These are phyloP conservation scores for Xylaria bambusicola DNA, from an alignment of 495 filamentous ascomycete genomes.

Conservation along the genomic window DNA sequence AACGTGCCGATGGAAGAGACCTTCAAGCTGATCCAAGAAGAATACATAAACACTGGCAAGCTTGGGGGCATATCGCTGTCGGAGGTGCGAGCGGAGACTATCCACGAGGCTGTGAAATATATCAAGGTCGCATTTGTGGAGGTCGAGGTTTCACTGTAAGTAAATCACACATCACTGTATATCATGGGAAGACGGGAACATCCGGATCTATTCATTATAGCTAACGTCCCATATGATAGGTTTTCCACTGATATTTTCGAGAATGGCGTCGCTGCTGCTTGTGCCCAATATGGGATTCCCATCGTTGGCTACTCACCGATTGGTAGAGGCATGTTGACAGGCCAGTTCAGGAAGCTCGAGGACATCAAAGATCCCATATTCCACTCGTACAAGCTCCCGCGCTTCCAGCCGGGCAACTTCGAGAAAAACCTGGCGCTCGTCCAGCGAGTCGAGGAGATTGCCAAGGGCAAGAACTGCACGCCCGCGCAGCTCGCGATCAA, in stretches of 20 bases:
- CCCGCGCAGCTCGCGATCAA: slow-evolving; percentile 74
- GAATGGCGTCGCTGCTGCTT: slow-evolving; percentile 73
- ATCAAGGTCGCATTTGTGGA: slow-evolving; percentile 76
- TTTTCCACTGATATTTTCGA: slow-evolving; percentile 41
- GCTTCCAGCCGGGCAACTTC: slow-evolving; percentile 67
- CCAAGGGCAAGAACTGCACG: slow-evolving; percentile 67
- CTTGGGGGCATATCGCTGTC: slow-evolving; percentile 74
- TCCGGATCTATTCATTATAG: slow-evolving; percentile 11
- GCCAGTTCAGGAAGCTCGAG: slow-evolving; percentile 57
- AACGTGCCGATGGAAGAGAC: slow-evolving; percentile 53
- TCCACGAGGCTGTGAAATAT: slow-evolving; percentile 68
- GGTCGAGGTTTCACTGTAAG: slow-evolving; percentile 73
- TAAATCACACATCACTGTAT: no score
- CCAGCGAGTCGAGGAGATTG: slow-evolving; percentile 64
- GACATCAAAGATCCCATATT: slow-evolving; percentile 61
- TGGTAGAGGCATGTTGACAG: slow-evolving; percentile 46
- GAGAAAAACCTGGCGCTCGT: slow-evolving; percentile 72
- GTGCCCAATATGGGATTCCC: slow-evolving; percentile 73
- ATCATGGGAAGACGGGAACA: not conserved
- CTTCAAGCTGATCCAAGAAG: slow-evolving; percentile 56
- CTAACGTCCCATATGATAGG: slow-evolving; percentile 58
- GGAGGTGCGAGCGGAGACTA: slow-evolving; percentile 72
- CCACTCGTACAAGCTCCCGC: slow-evolving; percentile 53
- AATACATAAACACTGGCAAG: slow-evolving; percentile 71
- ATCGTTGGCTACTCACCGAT: slow-evolving; percentile 58